These are phyloP conservation scores for Acacia pycnantha DNA, from an alignment of 331 rosid genomes.

Conservation along the genomic window DNA sequence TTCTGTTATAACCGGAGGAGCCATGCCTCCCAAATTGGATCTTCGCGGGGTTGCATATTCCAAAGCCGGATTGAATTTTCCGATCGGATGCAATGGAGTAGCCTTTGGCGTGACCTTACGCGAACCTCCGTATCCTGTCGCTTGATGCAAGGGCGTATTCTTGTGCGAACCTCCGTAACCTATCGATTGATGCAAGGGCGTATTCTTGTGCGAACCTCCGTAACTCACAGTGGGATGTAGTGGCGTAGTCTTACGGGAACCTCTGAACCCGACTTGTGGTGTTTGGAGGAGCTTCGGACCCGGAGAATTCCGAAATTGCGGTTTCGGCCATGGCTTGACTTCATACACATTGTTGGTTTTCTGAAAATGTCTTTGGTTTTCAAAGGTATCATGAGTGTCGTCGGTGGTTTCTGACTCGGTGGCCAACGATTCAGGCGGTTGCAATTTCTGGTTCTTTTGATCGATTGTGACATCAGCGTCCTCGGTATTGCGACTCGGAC, in stretches of 20 bases:
- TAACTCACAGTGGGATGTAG: background rate
- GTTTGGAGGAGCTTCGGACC: background rate
- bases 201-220: background rate
- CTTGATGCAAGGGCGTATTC: background rate
- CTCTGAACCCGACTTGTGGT: background rate
- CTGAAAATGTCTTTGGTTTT: background rate
- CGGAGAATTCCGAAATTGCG: constrained; percentile 7
- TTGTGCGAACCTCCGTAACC: background rate
- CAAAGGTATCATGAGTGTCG: background rate
- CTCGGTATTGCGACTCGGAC: background rate
- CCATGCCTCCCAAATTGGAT: constrained; percentile 25
- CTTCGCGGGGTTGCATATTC: constrained; percentile 46
- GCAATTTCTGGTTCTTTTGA: background rate
- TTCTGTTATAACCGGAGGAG: constrained; percentile 49
- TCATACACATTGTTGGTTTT: constrained; percentile 14
- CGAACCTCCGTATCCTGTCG: background rate
- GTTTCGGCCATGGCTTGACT: constrained; percentile 27
- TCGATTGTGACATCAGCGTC: background rate
- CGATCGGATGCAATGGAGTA: constrained; percentile 34
- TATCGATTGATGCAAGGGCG: background rate
- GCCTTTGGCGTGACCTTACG: constrained; percentile 18
- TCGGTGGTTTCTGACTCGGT: background rate
- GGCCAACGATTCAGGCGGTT: background rate
- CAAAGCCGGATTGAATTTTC: background rate
- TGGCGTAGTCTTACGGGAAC: background rate